phyloP scores from a whole-genome alignment of 441 rosid species.

The Jatropha podagrica region DNA sequence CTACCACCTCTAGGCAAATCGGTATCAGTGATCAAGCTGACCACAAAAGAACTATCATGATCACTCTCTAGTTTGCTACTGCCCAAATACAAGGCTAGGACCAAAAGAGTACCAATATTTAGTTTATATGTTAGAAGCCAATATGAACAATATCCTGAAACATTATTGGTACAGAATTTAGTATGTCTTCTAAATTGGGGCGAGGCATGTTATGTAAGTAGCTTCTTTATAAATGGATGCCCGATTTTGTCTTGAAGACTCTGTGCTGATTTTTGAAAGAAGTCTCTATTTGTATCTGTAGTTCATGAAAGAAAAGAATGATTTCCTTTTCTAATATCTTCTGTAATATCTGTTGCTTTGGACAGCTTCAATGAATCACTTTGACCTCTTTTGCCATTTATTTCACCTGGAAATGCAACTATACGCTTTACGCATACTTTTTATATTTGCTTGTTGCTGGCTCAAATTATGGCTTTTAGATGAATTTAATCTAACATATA shows the following conservation, averaged over 20 bases:
- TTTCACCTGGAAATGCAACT: not conserved
- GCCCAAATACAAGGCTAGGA: too few species aligned
- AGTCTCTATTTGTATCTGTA: not conserved
- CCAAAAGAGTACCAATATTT: too few species aligned
- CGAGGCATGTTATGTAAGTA: too few species aligned
- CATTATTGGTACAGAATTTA: not conserved
- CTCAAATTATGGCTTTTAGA: not conserved
- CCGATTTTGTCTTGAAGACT: not conserved
- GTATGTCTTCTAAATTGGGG: not conserved
- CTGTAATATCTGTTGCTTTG: not conserved
- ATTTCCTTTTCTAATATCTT: not conserved
- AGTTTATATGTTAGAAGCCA: not conserved
- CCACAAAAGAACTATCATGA: too few species aligned
- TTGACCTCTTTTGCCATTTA: not conserved
- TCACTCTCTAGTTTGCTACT: too few species aligned
- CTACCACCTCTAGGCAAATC: too few species aligned
- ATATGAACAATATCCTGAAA: not conserved
- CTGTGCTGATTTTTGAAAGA: not conserved
- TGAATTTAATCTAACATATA: not conserved
- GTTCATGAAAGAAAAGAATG: not conserved
- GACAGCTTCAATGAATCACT: not conserved
- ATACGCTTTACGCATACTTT: not conserved
- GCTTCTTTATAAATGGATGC: constrained; percentile 1
- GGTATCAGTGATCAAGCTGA: too few species aligned
- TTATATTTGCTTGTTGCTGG: not conserved